A percentile compares a stretch with the other conserved stretches of the same genome.
Evolutionary conservation across 148 eudicot species (phyloP).

Genomic region (Fagopyrum tataricum): DNA sequence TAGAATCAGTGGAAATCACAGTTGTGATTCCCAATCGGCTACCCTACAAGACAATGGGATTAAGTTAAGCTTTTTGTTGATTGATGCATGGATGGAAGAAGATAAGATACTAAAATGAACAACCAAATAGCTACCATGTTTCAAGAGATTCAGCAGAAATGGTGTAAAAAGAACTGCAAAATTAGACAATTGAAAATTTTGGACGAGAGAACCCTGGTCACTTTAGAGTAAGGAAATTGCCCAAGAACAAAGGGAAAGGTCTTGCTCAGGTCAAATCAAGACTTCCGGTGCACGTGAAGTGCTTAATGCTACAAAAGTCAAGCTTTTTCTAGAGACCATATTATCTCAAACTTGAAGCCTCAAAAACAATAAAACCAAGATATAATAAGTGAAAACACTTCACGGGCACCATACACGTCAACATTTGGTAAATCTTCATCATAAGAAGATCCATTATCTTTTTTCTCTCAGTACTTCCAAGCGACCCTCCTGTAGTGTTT

Average conservation of each 20-base stretch:
- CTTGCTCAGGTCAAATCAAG: background rate
- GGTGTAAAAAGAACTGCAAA: background rate
- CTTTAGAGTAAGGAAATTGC: background rate
- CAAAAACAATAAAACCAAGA: background rate
- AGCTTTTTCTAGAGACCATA: background rate
- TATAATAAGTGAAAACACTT: background rate
- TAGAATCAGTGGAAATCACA: conserved; percentile 90
- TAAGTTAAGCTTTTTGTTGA: background rate
- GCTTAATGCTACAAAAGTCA: background rate
- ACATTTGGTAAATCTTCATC: background rate
- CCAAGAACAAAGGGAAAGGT: background rate
- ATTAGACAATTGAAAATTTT: background rate
- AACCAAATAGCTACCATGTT: background rate
- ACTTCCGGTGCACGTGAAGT: background rate
- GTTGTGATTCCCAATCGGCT: conserved; percentile 94
- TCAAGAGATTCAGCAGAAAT: background rate
- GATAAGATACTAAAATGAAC: background rate
- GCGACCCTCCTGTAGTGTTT: too few species aligned
- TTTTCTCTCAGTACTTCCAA: background rate
- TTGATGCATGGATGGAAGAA: background rate
- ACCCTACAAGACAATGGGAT: conserved; percentile 35
- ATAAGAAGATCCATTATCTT: background rate
- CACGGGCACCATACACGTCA: background rate
- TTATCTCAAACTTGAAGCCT: background rate
- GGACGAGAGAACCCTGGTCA: background rate